Conservation (phyloP, 306 rosid species). For the Argentina anserina region DNA sequence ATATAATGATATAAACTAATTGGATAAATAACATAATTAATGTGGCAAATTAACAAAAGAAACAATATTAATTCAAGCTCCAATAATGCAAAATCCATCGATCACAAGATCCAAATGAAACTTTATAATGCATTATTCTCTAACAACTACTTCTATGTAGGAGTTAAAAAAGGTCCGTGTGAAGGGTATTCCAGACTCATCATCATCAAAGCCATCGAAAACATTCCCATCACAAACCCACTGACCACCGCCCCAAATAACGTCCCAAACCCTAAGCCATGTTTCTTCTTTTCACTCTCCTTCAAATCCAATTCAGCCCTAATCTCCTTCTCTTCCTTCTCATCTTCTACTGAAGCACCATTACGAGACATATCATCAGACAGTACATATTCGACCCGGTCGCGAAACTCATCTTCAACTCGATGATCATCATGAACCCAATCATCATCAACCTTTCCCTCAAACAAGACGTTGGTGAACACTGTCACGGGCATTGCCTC, state of each 20-base stretch:
- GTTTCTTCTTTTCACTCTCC: background rate
- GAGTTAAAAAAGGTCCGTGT: conserved; percentile 20
- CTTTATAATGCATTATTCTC: background rate
- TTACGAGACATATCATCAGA: background rate
- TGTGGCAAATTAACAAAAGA: too few relatives aligned
- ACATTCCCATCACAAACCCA: conserved; percentile 14
- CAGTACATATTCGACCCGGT: background rate
- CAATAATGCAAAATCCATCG: background rate
- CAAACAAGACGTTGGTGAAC: background rate
- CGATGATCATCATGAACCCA: background rate
- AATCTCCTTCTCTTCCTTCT: conserved; percentile 15
- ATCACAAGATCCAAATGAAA: background rate
- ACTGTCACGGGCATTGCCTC: conserved; percentile 9
- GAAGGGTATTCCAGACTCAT: background rate
- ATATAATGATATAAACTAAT: too few relatives aligned
- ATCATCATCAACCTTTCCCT: background rate
- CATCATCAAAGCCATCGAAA: conserved; percentile 37
- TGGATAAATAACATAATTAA: too few relatives aligned
- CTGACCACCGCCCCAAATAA: background rate
- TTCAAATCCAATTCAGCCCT: background rate
- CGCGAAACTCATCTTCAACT: background rate
- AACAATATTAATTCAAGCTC: background rate
- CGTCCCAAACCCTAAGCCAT: background rate
- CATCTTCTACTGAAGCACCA: conserved; percentile 14
- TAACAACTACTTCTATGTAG: conserved; percentile 23